Percentiles rank a stretch among this genome's conserved stretches.
phyloP scores from a whole-genome alignment of 108 stramenopile species.

The Schizochytrium sp. region DNA sequence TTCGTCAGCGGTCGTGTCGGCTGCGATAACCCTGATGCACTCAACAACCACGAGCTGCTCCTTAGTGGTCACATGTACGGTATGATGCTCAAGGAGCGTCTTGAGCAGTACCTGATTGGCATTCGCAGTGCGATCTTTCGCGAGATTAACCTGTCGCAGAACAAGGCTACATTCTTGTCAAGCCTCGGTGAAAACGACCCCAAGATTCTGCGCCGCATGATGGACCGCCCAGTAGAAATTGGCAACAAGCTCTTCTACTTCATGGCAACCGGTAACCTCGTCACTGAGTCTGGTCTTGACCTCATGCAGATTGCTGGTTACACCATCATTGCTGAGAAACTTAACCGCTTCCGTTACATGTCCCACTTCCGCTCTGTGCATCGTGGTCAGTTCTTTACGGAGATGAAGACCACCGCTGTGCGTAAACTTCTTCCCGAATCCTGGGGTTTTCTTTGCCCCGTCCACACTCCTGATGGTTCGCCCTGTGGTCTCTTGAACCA shows the following conservation, averaged over 20 bases:
- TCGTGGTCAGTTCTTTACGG: constrained; percentile 98
- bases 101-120: constrained; percentile 86
- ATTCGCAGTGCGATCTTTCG: constrained; percentile 81
- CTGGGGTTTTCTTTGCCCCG: constrained; percentile 99
- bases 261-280: constrained; percentile 93
- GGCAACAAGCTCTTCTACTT: constrained; percentile 87
- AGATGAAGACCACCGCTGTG: constrained; percentile 99
- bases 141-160: constrained; percentile 71
- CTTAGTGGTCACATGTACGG: constrained; percentile 89
- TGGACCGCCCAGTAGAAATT: constrained; percentile 64
- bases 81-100: constrained; percentile 93
- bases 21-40: constrained; percentile 95
- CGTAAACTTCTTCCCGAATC: constrained; percentile 96
- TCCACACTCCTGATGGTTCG: constrained; percentile 98
- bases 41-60: constrained; percentile 94
- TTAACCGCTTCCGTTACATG: constrained; percentile 94
- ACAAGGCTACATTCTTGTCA: constrained; percentile 69
- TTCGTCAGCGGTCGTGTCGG: constrained; percentile 92
- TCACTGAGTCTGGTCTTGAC: constrained; percentile 91
- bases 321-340: constrained; percentile 95
- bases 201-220: constrained; percentile 53
- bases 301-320: constrained; percentile 97
- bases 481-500: constrained; percentile 98
- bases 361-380: constrained; percentile 98
- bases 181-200: constrained; percentile 63